Percentiles rank a stretch among this genome's conserved stretches.
Conservation (phyloP, 352 stramenopile species). For the Phytophthora melonis region DNA sequence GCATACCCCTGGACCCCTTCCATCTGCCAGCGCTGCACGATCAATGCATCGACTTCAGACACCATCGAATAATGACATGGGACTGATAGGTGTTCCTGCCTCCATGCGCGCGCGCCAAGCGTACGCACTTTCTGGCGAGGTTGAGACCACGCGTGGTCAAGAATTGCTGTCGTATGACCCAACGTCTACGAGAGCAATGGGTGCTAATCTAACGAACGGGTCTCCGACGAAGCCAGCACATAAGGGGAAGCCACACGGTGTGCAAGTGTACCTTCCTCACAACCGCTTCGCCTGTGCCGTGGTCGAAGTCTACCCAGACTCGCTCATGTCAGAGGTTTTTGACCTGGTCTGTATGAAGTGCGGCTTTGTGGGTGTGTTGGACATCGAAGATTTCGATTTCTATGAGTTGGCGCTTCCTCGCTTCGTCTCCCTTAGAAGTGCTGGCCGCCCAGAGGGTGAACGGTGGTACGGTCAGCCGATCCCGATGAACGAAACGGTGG, state of each 20-base stretch:
- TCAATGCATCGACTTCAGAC: constrained; percentile 80
- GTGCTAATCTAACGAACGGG: constrained; percentile 39
- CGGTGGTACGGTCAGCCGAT: constrained; percentile 85
- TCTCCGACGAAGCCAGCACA: constrained; percentile 60
- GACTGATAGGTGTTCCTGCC: constrained; percentile 34
- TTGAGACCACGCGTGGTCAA: constrained; percentile 62
- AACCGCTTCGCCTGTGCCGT: constrained; percentile 88
- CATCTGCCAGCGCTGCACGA: constrained; percentile 59
- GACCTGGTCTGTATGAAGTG: constrained; percentile 80
- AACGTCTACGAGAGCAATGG: constrained; percentile 68
- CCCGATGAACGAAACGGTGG: constrained; percentile 64
- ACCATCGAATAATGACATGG: constrained; percentile 54
- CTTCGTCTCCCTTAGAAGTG: constrained; percentile 88
- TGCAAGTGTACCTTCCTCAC: constrained; percentile 88
- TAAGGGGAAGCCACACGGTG: constrained; percentile 45
- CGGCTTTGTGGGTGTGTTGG: constrained; percentile 75
- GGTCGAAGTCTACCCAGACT: constrained; percentile 64
- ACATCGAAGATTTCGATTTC: constrained; percentile 86
- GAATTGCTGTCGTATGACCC: constrained; percentile 71
- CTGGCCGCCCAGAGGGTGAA: constrained; percentile 83
- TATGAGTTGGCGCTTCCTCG: constrained; percentile 84
- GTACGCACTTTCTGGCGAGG: constrained; percentile 53
- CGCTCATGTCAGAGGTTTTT: constrained; percentile 79
- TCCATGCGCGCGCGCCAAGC: constrained; percentile 62
- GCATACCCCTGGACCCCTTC: constrained; percentile 52